Evolutionary conservation across 164 flowering plant genomes (phyloP), one percentile per base, ranked within the genome.

Genomic region (Piper betle): DNA sequence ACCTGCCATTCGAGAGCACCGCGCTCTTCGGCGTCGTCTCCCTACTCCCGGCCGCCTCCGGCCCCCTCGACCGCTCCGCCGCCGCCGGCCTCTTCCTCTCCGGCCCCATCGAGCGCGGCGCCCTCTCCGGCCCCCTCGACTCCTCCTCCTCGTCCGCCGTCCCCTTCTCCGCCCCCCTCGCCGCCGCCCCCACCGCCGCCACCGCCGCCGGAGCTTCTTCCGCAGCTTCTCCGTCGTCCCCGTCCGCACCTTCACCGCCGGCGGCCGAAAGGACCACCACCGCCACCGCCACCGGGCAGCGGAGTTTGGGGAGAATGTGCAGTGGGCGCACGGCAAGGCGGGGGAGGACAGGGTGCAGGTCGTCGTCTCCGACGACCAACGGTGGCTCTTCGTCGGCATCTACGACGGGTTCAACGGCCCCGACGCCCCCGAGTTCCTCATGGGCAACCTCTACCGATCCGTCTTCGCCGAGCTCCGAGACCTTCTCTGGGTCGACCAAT

Each of bases 311-410:
- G 63, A 60, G 55, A 77, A 82, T 65, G 87, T 94, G 25, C 99
- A 91, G 72, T 94, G 99, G 97, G 97, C 97, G n/a, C 76, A 83
- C 50, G 96, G 91, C 64, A 94, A 88, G 72, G 99, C 99, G 0
- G 99, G 99, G 37, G 99, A 94, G 79, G 99, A 94, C 76, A 76
- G 99, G 56, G 99, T 94, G 7, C 99, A 94, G 52, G 97, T 94
- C 62, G 99, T 91, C 7, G 90, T 94, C 5, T 94, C 97, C 11
- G 99, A 91, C 60, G 97, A 91, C 67, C 92, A 82, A 16, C 97
- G 97, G 10, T 94, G 97, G 97, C 66, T 94, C 63, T 94, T 88
- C 66, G 96, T 91, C 40, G 99, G 99, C 64, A 94, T 94, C 68
- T 94, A 94, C 72, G 99, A 91, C 73, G 97, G 99, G 39, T 94